These are phyloP conservation scores for Coprinellus micaceus DNA, from an alignment of 768 basidiomycete species.

Conservation along the genomic window DNA sequence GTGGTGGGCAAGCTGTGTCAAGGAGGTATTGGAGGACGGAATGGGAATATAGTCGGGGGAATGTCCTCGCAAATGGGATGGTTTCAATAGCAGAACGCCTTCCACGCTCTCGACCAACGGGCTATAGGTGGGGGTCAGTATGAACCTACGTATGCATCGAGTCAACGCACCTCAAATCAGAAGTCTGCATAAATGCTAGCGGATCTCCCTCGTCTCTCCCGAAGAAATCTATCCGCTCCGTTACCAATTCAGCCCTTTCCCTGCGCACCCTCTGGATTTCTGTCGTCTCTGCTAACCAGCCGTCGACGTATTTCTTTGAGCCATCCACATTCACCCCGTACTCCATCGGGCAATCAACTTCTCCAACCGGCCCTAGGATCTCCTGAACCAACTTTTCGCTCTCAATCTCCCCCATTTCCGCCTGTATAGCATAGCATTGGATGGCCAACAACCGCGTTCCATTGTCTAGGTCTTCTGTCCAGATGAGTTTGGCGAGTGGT, in stretches of 20 bases:
- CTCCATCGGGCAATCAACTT: conserved; percentile 58
- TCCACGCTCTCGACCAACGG: conserved; percentile 57
- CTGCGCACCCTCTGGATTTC: conserved; percentile 62
- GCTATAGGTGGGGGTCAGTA: conserved; percentile 31
- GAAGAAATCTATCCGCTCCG: conserved; percentile 44
- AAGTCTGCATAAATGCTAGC: too few species aligned
- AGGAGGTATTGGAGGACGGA: conserved; percentile 50
- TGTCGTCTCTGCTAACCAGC: conserved; percentile 75
- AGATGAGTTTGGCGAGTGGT: conserved; percentile 44
- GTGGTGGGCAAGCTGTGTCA: conserved; percentile 61
- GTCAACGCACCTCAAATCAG: conserved; percentile 52
- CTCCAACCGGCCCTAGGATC: conserved; percentile 43
- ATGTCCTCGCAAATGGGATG: conserved; percentile 16
- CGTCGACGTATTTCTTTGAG: conserved; percentile 50
- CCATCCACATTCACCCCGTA: conserved; percentile 52
- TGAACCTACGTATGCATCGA: conserved; percentile 11
- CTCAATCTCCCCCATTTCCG: conserved; percentile 74
- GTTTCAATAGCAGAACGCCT: conserved; percentile 64
- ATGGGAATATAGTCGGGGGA: conserved; percentile 57
- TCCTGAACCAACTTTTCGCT: conserved; percentile 61
- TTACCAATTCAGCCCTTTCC: conserved; percentile 43
- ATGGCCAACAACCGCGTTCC: conserved; percentile 70
- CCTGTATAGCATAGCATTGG: conserved; percentile 72
- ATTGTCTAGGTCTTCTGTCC: conserved; percentile 45
- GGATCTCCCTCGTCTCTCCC: conserved; percentile 31